phyloP scores from a whole-genome alignment of 2,329 filamentous ascomycete genomes.

The Colletotrichum siamense region DNA sequence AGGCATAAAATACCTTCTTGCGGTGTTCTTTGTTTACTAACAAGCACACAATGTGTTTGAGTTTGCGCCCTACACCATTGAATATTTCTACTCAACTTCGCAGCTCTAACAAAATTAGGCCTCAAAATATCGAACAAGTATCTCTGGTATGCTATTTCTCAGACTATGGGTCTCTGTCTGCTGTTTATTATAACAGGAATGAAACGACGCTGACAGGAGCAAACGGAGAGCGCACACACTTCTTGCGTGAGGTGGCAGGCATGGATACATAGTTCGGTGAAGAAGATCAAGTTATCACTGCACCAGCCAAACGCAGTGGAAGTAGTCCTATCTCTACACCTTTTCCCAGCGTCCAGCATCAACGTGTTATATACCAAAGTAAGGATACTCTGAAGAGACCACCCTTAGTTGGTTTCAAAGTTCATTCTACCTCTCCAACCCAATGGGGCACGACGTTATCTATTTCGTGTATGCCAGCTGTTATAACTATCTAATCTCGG shows the following conservation, averaged over 20 bases:
- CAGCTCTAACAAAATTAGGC: fast-evolving
- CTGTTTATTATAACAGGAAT: fast-evolving
- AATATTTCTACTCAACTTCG: too few relatives aligned
- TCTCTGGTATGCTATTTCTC: background rate
- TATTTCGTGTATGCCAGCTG: too few relatives aligned
- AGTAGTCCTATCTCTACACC: fast-evolving
- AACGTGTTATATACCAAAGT: fast-evolving
- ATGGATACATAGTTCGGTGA: fast-evolving
- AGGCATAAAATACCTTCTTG: fast-evolving
- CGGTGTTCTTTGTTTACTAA: fast-evolving
- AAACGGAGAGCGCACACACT: background rate
- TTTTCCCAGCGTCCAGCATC: background rate
- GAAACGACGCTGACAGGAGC: background rate
- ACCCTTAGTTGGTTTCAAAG: fast-evolving
- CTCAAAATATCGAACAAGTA: fast-evolving
- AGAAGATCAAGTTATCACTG: too few relatives aligned
- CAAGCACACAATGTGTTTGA: background rate
- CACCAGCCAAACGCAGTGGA: fast-evolving
- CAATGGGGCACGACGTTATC: too few relatives aligned
- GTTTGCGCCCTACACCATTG: too few relatives aligned
- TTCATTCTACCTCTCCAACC: background rate
- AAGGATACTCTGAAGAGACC: fast-evolving
- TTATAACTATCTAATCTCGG: fast-evolving
- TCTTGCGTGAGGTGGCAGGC: background rate
- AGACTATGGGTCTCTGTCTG: fast-evolving